Conservation (phyloP, 1,139 yeast genomes). For the Hyphopichia fennica region DNA sequence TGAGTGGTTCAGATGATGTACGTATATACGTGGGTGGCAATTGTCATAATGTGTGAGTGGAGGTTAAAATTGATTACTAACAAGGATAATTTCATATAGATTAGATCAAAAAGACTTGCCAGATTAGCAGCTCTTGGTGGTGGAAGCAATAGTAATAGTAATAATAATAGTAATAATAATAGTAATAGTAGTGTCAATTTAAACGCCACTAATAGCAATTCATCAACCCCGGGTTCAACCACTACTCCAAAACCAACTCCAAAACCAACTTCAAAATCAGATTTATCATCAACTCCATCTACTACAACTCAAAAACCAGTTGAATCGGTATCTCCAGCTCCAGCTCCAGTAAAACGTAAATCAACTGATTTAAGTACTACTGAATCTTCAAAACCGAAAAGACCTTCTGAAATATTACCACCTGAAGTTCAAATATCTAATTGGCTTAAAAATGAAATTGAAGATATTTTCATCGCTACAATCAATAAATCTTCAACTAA, state of each 20-base stretch:
- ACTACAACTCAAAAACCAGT: not conserved
- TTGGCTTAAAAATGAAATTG: slow-evolving; percentile 34
- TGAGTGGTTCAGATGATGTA: slow-evolving; percentile 24
- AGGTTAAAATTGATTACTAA: not conserved
- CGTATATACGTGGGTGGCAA: slow-evolving; percentile 8
- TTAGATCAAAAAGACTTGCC: slow-evolving; percentile 60
- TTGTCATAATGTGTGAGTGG: not conserved
- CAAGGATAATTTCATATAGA: slow-evolving; percentile 21
- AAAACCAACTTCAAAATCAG: not conserved
- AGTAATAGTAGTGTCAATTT: not conserved
- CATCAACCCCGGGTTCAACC: slow-evolving; percentile 3
- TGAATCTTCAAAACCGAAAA: not conserved
- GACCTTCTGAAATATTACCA: not conserved
- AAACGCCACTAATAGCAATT: not conserved
- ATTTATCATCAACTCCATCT: not conserved
- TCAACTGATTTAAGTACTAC: not conserved
- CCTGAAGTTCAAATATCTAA: slow-evolving; percentile 22
- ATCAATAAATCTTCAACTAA: slow-evolving; percentile 6
- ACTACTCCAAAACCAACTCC: slow-evolving; percentile 6
- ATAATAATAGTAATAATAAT: slow-evolving; percentile 1
- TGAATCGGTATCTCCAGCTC: not conserved
- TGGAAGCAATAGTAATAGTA: slow-evolving; percentile 1
- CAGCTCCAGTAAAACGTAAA: slow-evolving; percentile 1
- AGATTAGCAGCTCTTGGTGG: slow-evolving; percentile 33
- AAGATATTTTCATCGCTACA: slow-evolving; percentile 43